Evolutionary conservation across 768 basidiomycete genomes (phyloP).

Genomic region (Rhizopogon vulgaris): DNA sequence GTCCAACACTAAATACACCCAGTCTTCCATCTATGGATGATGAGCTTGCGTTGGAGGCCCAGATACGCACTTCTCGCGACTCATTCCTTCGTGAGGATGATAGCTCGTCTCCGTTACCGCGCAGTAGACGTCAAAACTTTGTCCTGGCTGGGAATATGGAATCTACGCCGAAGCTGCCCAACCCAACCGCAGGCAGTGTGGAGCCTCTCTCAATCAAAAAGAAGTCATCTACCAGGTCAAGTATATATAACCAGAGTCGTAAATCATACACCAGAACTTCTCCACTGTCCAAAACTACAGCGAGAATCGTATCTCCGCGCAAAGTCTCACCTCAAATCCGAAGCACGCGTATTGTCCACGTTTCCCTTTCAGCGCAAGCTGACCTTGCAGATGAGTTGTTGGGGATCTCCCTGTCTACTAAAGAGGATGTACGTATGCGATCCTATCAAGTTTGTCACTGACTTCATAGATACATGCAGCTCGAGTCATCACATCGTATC

Average conservation of each 20-base stretch:
- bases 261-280: constrained; percentile 40
- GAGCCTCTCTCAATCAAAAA: constrained; percentile 86
- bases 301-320: constrained; percentile 43
- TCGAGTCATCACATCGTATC: constrained; percentile 62
- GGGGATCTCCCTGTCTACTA: constrained; percentile 45
- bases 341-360: constrained; percentile 20
- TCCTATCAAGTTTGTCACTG: neutral
- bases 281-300: constrained; percentile 42
- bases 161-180: constrained; percentile 40
- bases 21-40: constrained; percentile 38
- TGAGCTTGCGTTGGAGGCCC: constrained; percentile 37
- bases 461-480: constrained; percentile 32
- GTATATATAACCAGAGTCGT: constrained; percentile 28
- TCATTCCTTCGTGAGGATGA: constrained; percentile 20
- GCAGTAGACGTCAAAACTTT: constrained; percentile 68
- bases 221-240: constrained; percentile 58
- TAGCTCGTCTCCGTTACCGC: constrained; percentile 49
- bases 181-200: constrained; percentile 37
- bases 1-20: constrained; percentile 21
- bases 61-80: constrained; percentile 20
- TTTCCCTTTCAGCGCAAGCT: constrained; percentile 21
- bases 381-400: constrained; percentile 43
- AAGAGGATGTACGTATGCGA: constrained; percentile 53
- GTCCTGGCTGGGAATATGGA: constrained; percentile 48
- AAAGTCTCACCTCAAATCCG: constrained; percentile 49